A percentile compares a stretch with the other conserved stretches of the same genome.
Evolutionary conservation across 2,329 filamentous ascomycete species (phyloP).

Genomic region (Alternaria rosae): DNA sequence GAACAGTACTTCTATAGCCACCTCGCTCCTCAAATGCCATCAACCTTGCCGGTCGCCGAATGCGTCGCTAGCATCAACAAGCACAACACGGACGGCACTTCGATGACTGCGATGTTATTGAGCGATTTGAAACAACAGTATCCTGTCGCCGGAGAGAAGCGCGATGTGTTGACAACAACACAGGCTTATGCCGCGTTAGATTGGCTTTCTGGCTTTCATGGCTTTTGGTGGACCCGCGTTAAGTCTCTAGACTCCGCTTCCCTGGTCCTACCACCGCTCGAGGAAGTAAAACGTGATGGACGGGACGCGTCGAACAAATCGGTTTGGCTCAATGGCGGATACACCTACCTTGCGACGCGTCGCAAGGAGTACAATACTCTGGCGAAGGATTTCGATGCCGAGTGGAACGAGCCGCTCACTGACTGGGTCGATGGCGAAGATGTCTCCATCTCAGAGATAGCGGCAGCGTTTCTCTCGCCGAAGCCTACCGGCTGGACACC

Average conservation of each 20-base stretch:
- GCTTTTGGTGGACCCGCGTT: constrained; percentile 57
- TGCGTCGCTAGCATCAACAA: constrained; percentile 58
- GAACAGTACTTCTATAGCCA: constrained; percentile 71
- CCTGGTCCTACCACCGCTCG: constrained; percentile 63
- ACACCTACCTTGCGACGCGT: constrained; percentile 72
- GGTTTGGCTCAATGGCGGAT: constrained; percentile 72
- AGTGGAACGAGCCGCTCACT: constrained; percentile 65
- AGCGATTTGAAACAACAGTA: constrained; percentile 63
- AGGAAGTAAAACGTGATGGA: constrained; percentile 55
- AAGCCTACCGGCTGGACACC: constrained; percentile 36
- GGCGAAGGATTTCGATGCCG: constrained; percentile 55
- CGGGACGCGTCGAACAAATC: constrained; percentile 20
- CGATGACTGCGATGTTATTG: constrained; percentile 63
- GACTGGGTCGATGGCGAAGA: constrained; percentile 24
- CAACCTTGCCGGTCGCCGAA: constrained; percentile 57
- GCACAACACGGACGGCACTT: constrained; percentile 43
- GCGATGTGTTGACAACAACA: constrained; percentile 53
- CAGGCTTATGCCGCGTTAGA: constrained; percentile 64
- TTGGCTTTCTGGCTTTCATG: constrained; percentile 71
- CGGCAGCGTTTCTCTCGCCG: constrained; percentile 61
- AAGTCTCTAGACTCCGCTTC: constrained; percentile 38
- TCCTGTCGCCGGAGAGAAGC: constrained; percentile 65
- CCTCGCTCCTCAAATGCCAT: constrained; percentile 60
- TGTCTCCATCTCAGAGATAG: constrained; percentile 60
- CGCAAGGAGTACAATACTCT: constrained; percentile 63